Percentiles rank a stretch among this genome's conserved stretches.
These are phyloP conservation scores for Aspergillus asperescens DNA, from an alignment of 495 filamentous ascomycete genomes.

Conservation along the genomic window DNA sequence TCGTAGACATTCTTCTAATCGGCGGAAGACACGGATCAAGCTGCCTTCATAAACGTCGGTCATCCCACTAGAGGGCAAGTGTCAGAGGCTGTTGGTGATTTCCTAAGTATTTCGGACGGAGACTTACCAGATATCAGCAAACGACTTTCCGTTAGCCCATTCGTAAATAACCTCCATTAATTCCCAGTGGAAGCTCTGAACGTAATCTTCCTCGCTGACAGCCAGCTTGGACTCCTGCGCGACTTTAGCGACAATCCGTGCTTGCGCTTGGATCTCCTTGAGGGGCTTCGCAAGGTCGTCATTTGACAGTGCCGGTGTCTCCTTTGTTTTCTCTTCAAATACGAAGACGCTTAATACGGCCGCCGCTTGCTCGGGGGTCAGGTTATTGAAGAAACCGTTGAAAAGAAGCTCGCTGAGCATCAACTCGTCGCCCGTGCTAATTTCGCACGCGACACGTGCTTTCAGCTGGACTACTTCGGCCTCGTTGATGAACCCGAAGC, in stretches of 20 bases:
- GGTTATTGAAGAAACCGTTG: conserved; percentile 95
- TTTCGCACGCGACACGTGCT: conserved; percentile 94
- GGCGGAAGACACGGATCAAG: conserved; percentile 90
- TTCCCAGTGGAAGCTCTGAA: conserved; percentile 79
- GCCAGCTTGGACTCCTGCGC: conserved; percentile 87
- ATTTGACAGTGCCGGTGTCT: conserved; percentile 54
- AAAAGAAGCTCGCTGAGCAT: conserved; percentile 90
- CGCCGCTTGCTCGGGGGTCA: conserved; percentile 80
- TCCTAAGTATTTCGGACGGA: neutral
- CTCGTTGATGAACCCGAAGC: conserved; percentile 94
- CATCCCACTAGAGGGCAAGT: conserved; percentile 70
- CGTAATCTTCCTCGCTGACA: conserved; percentile 88
- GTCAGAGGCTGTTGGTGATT: conserved; percentile 9
- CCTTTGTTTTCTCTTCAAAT: conserved; percentile 88
- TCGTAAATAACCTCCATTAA: conserved; percentile 94
- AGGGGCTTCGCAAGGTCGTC: conserved; percentile 83
- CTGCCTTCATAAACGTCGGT: conserved; percentile 96
- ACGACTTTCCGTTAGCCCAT: conserved; percentile 88
- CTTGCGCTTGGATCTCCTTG: conserved; percentile 77
- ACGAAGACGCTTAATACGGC: conserved; percentile 87
- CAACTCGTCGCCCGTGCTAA: conserved; percentile 87
- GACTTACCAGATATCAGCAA: conserved; percentile 89
- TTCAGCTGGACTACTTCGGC: conserved; percentile 91
- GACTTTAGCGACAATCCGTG: conserved; percentile 81
- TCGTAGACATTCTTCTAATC: conserved; percentile 89